Evolutionary conservation across 176 grass and related monocot species (phyloP).

Genomic region (Carex parvula): DNA sequence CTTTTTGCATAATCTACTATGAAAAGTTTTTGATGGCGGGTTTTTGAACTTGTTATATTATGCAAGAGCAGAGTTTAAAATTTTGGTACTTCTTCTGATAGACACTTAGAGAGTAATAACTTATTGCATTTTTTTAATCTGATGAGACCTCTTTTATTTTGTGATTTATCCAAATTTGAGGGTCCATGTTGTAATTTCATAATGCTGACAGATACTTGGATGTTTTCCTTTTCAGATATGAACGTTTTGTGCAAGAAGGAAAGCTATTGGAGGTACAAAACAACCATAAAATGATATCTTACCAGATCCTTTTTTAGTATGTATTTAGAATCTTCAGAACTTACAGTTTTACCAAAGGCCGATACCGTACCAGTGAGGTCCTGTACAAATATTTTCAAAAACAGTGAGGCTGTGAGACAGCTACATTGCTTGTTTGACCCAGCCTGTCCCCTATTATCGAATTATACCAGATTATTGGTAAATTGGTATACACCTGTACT

Average conservation of each 20-base stretch:
- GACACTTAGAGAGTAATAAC: background rate
- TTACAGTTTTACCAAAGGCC: background rate
- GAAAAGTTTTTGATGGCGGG: background rate
- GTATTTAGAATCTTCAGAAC: background rate
- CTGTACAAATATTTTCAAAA: background rate
- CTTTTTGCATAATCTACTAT: background rate
- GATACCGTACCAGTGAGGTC: background rate
- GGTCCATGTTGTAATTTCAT: background rate
- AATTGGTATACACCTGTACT: background rate
- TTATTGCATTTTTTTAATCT: background rate
- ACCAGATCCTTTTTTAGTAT: background rate
- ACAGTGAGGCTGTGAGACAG: background rate
- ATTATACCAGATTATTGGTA: background rate
- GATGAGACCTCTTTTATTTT: background rate
- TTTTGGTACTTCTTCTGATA: background rate
- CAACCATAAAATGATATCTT: background rate
- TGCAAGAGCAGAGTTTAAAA: background rate
- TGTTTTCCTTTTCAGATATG: conserved; percentile 59
- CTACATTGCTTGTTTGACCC: background rate
- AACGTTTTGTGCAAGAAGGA: conserved; percentile 84
- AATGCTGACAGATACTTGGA: background rate
- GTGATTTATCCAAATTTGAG: background rate
- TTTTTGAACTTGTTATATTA: background rate
- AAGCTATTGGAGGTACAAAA: conserved; percentile 79
- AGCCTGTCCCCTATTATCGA: background rate